These are phyloP conservation scores for Penicillium longicatenatum DNA, from an alignment of 495 filamentous ascomycete genomes.

Conservation along the genomic window DNA sequence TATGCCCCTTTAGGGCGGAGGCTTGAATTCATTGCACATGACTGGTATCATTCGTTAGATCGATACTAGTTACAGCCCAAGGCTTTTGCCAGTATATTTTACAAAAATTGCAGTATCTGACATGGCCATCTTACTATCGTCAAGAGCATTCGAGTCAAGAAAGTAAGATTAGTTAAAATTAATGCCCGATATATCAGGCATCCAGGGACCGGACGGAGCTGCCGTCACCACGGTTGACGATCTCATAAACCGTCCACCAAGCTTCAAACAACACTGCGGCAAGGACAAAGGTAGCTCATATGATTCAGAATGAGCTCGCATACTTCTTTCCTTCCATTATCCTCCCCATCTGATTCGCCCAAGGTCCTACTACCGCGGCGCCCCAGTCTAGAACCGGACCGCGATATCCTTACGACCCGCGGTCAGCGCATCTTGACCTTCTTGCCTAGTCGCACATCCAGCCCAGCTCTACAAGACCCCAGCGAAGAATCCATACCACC, in stretches of 20 bases:
- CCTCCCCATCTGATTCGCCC: conserved; percentile 22
- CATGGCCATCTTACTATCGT: neutral
- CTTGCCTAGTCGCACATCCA: conserved; percentile 32
- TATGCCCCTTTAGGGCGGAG: neutral
- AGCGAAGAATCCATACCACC: conserved; percentile 20
- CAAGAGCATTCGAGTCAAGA: neutral
- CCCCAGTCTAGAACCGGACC: conserved; percentile 35
- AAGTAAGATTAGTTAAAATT: neutral
- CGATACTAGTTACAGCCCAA: neutral
- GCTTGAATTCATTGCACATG: neutral
- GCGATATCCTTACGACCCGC: conserved; percentile 40
- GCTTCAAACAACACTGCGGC: neutral
- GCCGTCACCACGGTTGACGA: neutral
- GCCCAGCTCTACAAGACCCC: conserved; percentile 22
- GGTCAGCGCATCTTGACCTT: conserved; percentile 38
- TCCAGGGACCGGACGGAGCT: neutral
- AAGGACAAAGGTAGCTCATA: neutral
- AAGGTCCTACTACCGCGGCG: conserved; percentile 26
- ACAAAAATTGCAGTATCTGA: too few relatives aligned
- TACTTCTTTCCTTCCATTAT: conserved; percentile 17
- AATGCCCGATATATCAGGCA: neutral
- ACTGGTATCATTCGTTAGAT: neutral
- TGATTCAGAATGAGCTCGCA: neutral
- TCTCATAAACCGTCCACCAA: neutral
- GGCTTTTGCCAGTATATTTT: neutral